Percentiles rank a stretch among this genome's conserved stretches.
These are phyloP conservation scores for Colletotrichum acutatum DNA, from an alignment of 2,329 filamentous ascomycete genomes.

Conservation along the genomic window DNA sequence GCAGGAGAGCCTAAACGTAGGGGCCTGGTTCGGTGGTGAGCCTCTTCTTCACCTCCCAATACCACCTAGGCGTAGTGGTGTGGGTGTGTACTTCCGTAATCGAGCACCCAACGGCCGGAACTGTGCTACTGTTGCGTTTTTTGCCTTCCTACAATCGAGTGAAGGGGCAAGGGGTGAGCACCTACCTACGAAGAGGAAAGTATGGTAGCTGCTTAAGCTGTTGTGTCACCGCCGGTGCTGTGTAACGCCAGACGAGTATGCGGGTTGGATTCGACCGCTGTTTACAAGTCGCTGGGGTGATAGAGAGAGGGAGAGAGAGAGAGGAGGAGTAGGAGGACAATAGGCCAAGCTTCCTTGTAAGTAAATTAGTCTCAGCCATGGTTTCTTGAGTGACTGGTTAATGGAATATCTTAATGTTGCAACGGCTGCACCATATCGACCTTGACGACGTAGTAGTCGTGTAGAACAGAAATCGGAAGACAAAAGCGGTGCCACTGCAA, in stretches of 20 bases:
- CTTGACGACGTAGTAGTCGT: background rate
- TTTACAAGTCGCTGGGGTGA: background rate
- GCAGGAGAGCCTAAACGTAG: background rate
- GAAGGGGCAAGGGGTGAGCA: background rate
- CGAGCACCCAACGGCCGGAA: background rate
- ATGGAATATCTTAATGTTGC: background rate
- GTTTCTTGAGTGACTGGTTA: background rate
- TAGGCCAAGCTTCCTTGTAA: background rate
- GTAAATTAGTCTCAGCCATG: background rate
- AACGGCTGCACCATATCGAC: background rate
- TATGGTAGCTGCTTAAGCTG: constrained; percentile 5
- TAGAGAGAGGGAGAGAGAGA: too few relatives aligned
- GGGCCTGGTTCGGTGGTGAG: background rate
- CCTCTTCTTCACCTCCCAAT: background rate
- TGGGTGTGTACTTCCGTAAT: background rate
- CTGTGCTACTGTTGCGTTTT: background rate
- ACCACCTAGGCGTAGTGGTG: background rate
- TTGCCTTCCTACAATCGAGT: background rate
- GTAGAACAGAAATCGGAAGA: background rate
- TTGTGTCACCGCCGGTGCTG: constrained; percentile 17
- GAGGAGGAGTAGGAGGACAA: background rate
- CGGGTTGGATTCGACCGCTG: background rate
- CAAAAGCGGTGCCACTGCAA: background rate
- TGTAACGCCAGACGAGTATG: constrained; percentile 14
- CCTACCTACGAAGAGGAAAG: background rate